Conservation (phyloP, 1,139 yeast species). For the Candida sp. region DNA sequence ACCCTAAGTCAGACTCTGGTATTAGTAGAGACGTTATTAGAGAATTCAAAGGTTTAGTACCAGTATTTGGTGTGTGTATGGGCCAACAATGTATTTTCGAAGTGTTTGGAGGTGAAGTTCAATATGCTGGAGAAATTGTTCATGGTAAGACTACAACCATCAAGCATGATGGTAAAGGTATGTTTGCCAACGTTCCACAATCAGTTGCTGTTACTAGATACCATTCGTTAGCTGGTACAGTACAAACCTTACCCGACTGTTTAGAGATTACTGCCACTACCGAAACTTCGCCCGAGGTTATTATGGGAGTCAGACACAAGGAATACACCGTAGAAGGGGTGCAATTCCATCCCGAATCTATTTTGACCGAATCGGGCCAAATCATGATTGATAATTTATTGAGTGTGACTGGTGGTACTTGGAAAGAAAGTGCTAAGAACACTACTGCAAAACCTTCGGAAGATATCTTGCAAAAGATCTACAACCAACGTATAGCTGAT, state of each 20-base stretch:
- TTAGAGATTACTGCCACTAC: constrained; percentile 87
- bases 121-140: constrained; percentile 93
- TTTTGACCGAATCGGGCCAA: constrained; percentile 91
- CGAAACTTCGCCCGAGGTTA: constrained; percentile 62
- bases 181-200: constrained; percentile 83
- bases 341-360: constrained; percentile 96
- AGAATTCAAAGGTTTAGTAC: constrained; percentile 78
- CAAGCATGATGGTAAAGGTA: constrained; percentile 82
- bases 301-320: constrained; percentile 96
- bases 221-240: constrained; percentile 91
- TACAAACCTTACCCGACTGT: constrained; percentile 66
- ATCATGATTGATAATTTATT: constrained; percentile 83
- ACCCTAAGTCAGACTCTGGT: constrained; percentile 89
- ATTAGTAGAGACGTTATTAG: constrained; percentile 69
- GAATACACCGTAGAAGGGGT: constrained; percentile 89
- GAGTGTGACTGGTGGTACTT: constrained; percentile 69
- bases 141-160: constrained; percentile 95
- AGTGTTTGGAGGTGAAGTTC: constrained; percentile 89
- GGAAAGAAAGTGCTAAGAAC: constrained; percentile 49
- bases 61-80: constrained; percentile 96
- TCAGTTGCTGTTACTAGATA: constrained; percentile 91
- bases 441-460: constrained; percentile 9
- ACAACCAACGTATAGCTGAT: constrained; percentile 66
- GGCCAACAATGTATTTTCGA: constrained; percentile 96
- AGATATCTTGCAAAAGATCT: constrained; percentile 74